These are phyloP conservation scores for Teunomyces gatunensis DNA, from an alignment of 805 yeast species.

Conservation along the genomic window DNA sequence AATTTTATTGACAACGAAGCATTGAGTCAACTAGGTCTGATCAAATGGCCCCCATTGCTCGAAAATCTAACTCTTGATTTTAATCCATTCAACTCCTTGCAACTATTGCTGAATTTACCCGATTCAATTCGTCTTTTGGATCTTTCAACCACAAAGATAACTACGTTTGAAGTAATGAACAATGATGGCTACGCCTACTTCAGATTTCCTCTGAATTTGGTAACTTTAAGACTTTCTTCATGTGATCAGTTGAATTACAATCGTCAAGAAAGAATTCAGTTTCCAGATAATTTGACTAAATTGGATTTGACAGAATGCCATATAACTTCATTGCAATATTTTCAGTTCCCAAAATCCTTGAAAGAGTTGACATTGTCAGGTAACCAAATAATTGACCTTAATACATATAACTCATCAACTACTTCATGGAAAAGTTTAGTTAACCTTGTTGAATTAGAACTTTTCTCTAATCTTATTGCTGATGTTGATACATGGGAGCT, in stretches of 20 bases:
- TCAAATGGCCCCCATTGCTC: slow-evolving; percentile 24
- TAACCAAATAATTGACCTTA: slow-evolving; percentile 20
- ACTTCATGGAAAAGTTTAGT: slow-evolving; percentile 23
- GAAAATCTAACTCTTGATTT: slow-evolving; percentile 21
- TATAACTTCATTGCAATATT: slow-evolving; percentile 15
- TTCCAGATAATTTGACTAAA: slow-evolving; percentile 18
- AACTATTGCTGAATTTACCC: slow-evolving; percentile 18
- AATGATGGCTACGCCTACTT: slow-evolving; percentile 16
- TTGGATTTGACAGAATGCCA: slow-evolving; percentile 26
- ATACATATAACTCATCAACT: slow-evolving; percentile 14
- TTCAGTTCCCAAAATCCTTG: slow-evolving; percentile 24
- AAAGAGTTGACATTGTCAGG: slow-evolving; percentile 22
- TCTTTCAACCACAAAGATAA: slow-evolving; percentile 22
- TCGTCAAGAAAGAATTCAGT: slow-evolving; percentile 14
- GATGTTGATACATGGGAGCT: slow-evolving; percentile 13
- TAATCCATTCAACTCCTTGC: slow-evolving; percentile 20
- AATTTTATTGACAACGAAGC: slow-evolving; percentile 19
- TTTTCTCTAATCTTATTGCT: slow-evolving; percentile 21
- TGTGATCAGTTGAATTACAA: slow-evolving; percentile 8
- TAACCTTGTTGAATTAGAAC: slow-evolving; percentile 21
- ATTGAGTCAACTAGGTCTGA: slow-evolving; percentile 13
- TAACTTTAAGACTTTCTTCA: slow-evolving; percentile 18
- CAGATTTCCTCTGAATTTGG: slow-evolving; percentile 27
- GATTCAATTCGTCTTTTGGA: slow-evolving; percentile 21
- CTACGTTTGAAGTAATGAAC: slow-evolving; percentile 11